Evolutionary conservation across 371 early-diverging fungal species (phyloP).

Genomic region (Zopfochytrium polystomum): DNA sequence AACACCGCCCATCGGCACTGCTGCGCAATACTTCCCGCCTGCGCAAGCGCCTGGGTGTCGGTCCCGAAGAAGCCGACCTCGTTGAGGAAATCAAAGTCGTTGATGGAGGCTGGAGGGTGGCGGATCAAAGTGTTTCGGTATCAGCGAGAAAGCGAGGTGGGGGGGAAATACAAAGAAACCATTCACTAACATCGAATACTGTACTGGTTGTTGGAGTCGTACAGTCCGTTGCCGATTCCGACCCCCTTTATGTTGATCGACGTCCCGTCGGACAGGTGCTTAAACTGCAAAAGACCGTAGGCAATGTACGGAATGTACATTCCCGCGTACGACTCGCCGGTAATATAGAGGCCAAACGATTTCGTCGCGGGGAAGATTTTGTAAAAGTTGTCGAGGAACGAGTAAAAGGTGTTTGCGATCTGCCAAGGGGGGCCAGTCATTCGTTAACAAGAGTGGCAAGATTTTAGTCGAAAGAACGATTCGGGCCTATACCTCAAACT

Average conservation of each 20-base stretch:
- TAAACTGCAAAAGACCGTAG: too few species aligned
- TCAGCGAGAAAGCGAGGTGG: too few species aligned
- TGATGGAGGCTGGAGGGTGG: too few species aligned
- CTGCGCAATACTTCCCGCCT: not conserved
- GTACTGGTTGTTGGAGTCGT: too few species aligned
- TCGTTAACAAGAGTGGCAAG: too few species aligned
- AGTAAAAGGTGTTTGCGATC: constrained; percentile 17
- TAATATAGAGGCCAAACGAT: constrained; percentile 40
- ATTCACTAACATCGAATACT: too few species aligned
- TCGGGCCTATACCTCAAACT: constrained; percentile 1
- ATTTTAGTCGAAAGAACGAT: too few species aligned
- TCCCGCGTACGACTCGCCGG: constrained; percentile 57
- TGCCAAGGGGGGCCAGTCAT: too few species aligned
- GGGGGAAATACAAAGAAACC: too few species aligned
- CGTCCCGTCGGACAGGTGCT: not conserved
- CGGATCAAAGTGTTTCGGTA: too few species aligned
- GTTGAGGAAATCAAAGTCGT: not conserved
- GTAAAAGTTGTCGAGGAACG: constrained; percentile 48
- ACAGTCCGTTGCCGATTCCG: constrained; percentile 49
- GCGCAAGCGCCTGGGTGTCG: not conserved
- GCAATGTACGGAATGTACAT: constrained; percentile 51
- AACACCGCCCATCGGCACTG: not conserved
- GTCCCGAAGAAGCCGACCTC: not conserved
- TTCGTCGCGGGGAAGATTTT: constrained; percentile 41
- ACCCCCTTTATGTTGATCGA: constrained; percentile 32